Evolutionary conservation across 495 filamentous ascomycete genomes (phyloP).

Genomic region (Penicillium paradoxum): DNA sequence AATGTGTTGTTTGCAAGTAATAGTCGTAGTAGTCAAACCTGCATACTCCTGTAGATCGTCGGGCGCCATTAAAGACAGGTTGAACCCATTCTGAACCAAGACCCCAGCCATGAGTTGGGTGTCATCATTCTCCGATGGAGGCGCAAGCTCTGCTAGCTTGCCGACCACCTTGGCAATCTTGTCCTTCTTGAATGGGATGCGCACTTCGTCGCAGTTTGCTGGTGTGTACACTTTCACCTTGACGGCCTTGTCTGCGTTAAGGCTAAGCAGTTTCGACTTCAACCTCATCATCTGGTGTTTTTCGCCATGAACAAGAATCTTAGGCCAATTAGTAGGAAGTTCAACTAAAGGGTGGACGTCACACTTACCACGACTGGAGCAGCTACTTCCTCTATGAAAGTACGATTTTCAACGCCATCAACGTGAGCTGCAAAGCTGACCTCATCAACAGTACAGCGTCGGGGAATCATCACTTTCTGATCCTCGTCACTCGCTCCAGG

Average conservation of each 20-base stretch:
- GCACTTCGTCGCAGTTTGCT: slow-evolving; percentile 89
- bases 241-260: slow-evolving; percentile 72
- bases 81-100: slow-evolving; percentile 93
- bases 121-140: slow-evolving; percentile 49
- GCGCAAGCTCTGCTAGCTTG: slow-evolving; percentile 76
- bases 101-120: slow-evolving; percentile 74
- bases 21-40: slow-evolving; percentile 86
- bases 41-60: slow-evolving; percentile 95
- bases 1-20: slow-evolving; percentile 84
- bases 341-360: background rate
- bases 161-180: slow-evolving; percentile 96
- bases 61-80: slow-evolving; percentile 90
- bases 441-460: slow-evolving; percentile 87
- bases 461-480: slow-evolving; percentile 83
- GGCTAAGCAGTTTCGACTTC: slow-evolving; percentile 86
- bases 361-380: slow-evolving; percentile 83
- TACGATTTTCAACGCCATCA: slow-evolving; percentile 89
- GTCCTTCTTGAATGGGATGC: slow-evolving; percentile 92
- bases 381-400: slow-evolving; percentile 88
- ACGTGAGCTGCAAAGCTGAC: slow-evolving; percentile 95
- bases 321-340: slow-evolving; percentile 22
- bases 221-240: slow-evolving; percentile 90
- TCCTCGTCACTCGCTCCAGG: slow-evolving; percentile 50
- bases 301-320: slow-evolving; percentile 93
- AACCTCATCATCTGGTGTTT: slow-evolving; percentile 97